Conservation (phyloP, 2,329 filamentous ascomycete genomes). For the Fonsecaea nubica region DNA sequence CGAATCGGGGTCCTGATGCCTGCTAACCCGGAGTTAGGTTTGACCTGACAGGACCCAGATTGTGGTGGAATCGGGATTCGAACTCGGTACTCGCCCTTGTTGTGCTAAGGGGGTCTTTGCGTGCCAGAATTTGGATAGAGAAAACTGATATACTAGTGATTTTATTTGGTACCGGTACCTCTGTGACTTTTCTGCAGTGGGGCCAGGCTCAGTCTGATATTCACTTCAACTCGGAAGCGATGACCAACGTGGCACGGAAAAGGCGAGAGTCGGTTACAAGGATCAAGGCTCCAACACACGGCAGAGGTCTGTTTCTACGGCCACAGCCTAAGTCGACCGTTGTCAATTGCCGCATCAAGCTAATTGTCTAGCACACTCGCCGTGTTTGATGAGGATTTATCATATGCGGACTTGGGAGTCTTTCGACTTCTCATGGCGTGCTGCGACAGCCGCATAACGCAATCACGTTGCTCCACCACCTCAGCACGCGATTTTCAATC, state of each 20-base stretch:
- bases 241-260: not conserved
- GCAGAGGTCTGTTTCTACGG: not conserved
- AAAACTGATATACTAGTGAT: not conserved
- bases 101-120: not conserved
- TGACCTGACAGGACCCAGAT: not conserved
- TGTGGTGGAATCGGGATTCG: slow-evolving; percentile 10
- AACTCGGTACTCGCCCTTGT: slow-evolving; percentile 8
- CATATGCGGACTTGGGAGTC: not conserved
- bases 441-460: slow-evolving; percentile 25
- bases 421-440: slow-evolving; percentile 21
- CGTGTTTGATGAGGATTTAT: not conserved
- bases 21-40: not conserved
- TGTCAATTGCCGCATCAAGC: not conserved
- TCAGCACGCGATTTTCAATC: slow-evolving; percentile 18
- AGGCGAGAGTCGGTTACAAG: not conserved
- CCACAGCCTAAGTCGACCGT: not conserved
- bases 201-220: not conserved
- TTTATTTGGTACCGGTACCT: not conserved
- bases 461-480: slow-evolving; percentile 23
- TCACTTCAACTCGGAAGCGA: not conserved
- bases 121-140: not conserved
- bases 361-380: not conserved
- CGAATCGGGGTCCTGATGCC: not conserved
- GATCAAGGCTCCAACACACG: not conserved
- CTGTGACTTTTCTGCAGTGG: slow-evolving; percentile 12